Evolutionary conservation across 2,329 filamentous ascomycete genomes (phyloP).

Genomic region (Stromatinia cepivora): DNA sequence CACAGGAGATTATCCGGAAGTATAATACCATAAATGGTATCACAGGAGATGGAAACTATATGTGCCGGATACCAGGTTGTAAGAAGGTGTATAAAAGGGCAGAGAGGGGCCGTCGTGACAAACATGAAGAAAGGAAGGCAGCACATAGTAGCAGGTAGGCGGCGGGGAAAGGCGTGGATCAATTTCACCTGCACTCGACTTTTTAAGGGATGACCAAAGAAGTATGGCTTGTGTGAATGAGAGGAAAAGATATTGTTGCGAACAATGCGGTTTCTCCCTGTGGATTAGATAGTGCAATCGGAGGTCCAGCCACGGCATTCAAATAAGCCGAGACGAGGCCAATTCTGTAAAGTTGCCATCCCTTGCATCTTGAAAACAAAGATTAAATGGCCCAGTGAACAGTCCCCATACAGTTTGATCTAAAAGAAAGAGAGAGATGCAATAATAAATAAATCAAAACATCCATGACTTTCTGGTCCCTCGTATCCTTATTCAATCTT

Average conservation of each 20-base stretch:
- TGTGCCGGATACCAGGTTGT: constrained; percentile 10
- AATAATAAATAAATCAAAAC: no score
- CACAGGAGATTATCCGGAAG: background rate
- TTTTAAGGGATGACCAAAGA: background rate
- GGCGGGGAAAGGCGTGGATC: background rate
- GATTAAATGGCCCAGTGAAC: no score
- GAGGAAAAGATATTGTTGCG: background rate
- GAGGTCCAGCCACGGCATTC: background rate
- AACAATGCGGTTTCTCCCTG: background rate
- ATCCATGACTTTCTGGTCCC: constrained; percentile 24
- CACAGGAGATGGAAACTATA: background rate
- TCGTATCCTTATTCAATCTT: constrained; percentile 29
- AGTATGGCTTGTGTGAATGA: background rate
- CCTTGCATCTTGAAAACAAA: no score
- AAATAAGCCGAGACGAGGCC: background rate
- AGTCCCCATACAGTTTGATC: no score
- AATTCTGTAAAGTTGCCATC: no score
- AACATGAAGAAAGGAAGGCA: constrained; percentile 12
- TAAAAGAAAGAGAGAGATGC: no score
- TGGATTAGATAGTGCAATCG: background rate
- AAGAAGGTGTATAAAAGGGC: constrained; percentile 5
- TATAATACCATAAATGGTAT: constrained; percentile 1
- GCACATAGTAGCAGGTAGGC: background rate
- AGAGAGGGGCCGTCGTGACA: constrained; percentile 4
- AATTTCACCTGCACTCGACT: background rate